phyloP scores from a whole-genome alignment of 2,329 filamentous ascomycete genomes.

The Cladosporium austrohemisphaericum region DNA sequence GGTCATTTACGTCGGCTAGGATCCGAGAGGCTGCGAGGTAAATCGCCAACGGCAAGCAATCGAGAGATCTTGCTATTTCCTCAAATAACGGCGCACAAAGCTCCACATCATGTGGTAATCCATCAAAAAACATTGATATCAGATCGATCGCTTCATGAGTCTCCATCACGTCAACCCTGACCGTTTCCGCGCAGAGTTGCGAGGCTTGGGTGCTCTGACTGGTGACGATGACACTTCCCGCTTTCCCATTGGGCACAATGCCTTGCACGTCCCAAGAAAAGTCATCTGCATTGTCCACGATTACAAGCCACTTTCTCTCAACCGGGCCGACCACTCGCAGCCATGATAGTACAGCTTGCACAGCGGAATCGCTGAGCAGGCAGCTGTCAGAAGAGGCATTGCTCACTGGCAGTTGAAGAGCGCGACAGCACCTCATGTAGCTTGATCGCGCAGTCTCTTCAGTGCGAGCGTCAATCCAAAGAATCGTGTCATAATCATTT shows the following conservation, averaged over 20 bases:
- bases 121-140: not conserved
- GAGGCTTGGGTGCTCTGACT: not conserved
- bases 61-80: not conserved
- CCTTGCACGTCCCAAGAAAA: not conserved
- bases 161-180: conserved; percentile 1
- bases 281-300: conserved; percentile 3
- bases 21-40: conserved; percentile 2
- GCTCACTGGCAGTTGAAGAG: not conserved
- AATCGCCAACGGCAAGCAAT: not conserved
- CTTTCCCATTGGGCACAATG: not conserved
- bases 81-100: not conserved
- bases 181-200: not conserved
- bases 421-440: not conserved
- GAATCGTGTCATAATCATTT: not conserved
- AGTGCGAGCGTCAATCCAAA: not conserved
- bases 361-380: not conserved
- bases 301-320: not conserved
- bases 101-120: not conserved
- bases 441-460: not conserved
- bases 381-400: not conserved
- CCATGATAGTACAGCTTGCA: not conserved
- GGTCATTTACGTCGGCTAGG: not conserved
- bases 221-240: not conserved
- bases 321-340: not conserved
- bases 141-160: not conserved